Evolutionary conservation across 2,329 filamentous ascomycete genomes (phyloP).

Genomic region (Diaporthe aspalathi): DNA sequence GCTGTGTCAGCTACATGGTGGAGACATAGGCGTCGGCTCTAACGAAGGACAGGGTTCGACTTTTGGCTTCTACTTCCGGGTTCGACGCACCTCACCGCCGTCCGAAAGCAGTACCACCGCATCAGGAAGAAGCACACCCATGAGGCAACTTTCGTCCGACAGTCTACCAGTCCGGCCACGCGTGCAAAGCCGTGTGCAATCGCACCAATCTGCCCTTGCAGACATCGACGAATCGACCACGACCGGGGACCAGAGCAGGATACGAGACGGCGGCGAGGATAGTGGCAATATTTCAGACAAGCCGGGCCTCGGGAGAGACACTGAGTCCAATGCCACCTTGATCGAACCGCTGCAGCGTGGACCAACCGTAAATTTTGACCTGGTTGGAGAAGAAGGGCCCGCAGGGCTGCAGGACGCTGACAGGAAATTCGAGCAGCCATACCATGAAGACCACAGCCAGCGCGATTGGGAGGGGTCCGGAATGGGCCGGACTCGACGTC

Average conservation of each 20-base stretch:
- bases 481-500: neutral
- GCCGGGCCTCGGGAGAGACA: neutral
- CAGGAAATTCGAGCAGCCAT: neutral
- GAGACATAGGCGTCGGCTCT: conserved; percentile 29
- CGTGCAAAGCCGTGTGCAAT: neutral
- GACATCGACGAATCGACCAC: neutral
- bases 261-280: neutral
- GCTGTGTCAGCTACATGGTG: conserved; percentile 25
- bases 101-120: neutral
- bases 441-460: neutral
- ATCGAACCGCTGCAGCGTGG: neutral
- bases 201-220: neutral
- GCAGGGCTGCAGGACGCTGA: no score
- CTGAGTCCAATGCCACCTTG: neutral
- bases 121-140: neutral
- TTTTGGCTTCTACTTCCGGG: conserved; percentile 30
- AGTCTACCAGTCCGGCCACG: neutral
- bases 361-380: neutral
- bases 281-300: neutral
- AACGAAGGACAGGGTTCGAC: conserved; percentile 21
- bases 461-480: neutral
- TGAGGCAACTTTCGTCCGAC: conserved; percentile 6
- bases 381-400: neutral
- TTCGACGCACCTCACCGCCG: neutral
- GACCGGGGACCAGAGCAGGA: neutral